Conservation (phyloP, 169 alveolate species). For the Cryptosporidium ryanae region DNA sequence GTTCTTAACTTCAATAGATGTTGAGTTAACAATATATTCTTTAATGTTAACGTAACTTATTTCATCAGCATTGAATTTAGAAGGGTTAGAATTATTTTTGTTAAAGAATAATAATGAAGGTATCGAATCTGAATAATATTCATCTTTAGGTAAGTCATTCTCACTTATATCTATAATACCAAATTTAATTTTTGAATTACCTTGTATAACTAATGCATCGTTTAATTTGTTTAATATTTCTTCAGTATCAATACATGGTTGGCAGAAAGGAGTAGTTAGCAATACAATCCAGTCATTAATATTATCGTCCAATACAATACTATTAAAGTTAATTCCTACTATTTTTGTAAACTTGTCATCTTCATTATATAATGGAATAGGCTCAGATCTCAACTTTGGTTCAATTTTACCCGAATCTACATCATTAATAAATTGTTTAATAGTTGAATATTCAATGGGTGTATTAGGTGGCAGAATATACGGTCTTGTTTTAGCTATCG, state of each 20-base stretch:
- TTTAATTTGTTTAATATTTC: conserved; percentile 26
- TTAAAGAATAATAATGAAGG: conserved; percentile 51
- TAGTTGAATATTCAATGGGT: conserved; percentile 45
- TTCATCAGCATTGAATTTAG: conserved; percentile 37
- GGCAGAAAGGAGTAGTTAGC: conserved; percentile 69
- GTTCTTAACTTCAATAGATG: conserved; percentile 9
- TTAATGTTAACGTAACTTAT: conserved; percentile 51
- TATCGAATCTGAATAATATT: conserved; percentile 33
- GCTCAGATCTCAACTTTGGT: conserved; percentile 71
- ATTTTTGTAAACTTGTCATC: conserved; percentile 8
- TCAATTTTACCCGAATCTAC: conserved; percentile 25
- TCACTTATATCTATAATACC: conserved; percentile 65
- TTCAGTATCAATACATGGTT: conserved; percentile 69
- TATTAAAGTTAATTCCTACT: conserved; percentile 48
- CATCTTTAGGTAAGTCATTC: conserved; percentile 69
- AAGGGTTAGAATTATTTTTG: not conserved
- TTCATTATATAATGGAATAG: conserved; percentile 36
- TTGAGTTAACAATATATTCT: conserved; percentile 37
- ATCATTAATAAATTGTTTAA: conserved; percentile 39
- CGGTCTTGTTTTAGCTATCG: conserved; percentile 69
- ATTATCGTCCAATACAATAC: conserved; percentile 40
- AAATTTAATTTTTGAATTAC: conserved; percentile 24
- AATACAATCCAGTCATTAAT: conserved; percentile 52
- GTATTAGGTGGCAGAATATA: conserved; percentile 66
- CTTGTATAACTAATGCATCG: conserved; percentile 11